A percentile compares a stretch with the other conserved stretches of the same genome.
Conservation (phyloP, 441 rosid genomes). For the Gossypium aridum region DNA sequence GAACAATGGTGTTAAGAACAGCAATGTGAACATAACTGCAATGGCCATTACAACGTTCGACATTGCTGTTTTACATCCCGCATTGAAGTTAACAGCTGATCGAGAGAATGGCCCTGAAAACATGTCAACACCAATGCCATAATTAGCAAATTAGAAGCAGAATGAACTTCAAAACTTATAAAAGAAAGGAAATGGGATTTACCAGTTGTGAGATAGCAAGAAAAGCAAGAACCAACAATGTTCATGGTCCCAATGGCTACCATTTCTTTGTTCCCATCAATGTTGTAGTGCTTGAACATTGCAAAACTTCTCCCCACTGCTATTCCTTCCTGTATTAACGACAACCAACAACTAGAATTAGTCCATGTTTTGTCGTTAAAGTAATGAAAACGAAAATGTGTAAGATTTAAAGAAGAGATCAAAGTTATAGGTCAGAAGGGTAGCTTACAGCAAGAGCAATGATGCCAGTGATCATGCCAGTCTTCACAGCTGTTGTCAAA, state of each 20-base stretch:
- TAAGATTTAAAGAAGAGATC: background rate
- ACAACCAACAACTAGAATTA: background rate
- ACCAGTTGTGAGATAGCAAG: conserved; percentile 96
- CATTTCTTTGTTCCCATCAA: conserved; percentile 98
- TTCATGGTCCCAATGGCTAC: conserved; percentile 94
- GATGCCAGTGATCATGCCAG: conserved; percentile 82
- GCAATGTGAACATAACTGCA: conserved; percentile 71
- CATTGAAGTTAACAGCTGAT: conserved; percentile 93
- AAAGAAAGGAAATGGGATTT: background rate
- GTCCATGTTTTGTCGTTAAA: background rate
- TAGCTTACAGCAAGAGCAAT: conserved; percentile 83
- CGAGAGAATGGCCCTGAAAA: conserved; percentile 84
- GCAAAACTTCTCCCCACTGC: conserved; percentile 98
- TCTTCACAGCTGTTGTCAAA: conserved; percentile 50
- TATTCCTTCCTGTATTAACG: conserved; percentile 70
- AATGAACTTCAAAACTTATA: background rate
- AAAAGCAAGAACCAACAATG: conserved; percentile 85
- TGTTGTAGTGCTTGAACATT: conserved; percentile 85
- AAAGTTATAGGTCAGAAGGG: background rate
- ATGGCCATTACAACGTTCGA: conserved; percentile 89
- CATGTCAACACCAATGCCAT: background rate
- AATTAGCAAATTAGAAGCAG: background rate
- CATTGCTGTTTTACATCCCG: conserved; percentile 91
- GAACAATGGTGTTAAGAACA: conserved; percentile 80
- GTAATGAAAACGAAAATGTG: background rate